Evolutionary conservation across 257 asterid species (phyloP), one percentile per base, ranked within the genome.

Genomic region (Agastache rugosa): DNA sequence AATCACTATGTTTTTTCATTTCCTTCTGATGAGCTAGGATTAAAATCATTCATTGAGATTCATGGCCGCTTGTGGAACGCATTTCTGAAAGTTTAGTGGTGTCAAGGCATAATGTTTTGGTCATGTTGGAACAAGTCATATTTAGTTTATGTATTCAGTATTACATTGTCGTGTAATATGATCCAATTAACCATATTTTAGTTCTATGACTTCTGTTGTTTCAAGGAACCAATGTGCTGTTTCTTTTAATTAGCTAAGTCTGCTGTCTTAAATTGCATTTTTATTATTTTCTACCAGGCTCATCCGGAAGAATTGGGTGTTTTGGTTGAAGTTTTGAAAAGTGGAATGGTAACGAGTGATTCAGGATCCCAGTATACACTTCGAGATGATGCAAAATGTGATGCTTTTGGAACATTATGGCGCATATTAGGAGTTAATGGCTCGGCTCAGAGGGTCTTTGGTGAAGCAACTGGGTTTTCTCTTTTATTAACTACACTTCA

Each of bases 381-480:
- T 51, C 86, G 85, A 60, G 86, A 87, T 80, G 97, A 89, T 82
- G 99, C 96, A 22, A 92, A 85, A 82, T 95, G 96, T 79, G 99
- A 95, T 81, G 86, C 91, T 66, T 90, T 92, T 75, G 99, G 97
- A 83, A 87, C 95, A 85, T 75, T 95, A 60, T 95, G 98, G 97
- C 90, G 98, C 73, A 84, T 95, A 77, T 78, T 95, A 72, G 98
- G 95, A 63, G 85, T 77, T 76, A 92, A 95, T 82, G 75, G 67
- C 69, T 85, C 96, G 17, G 96, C 99, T 77, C 99, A 87, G 87
- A 87, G 96, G 87, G 96, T 92, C 81, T 95, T 95, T 88, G 99
- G 99, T 77, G 99, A 92, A 85, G 90, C 96, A 75, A 89, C 98
- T 77, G 98, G 99, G 48, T 92, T 95, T 84, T 95, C 99, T 82